Evolutionary conservation across 441 rosid genomes (phyloP).

Genomic region (Populus tomentosa): DNA sequence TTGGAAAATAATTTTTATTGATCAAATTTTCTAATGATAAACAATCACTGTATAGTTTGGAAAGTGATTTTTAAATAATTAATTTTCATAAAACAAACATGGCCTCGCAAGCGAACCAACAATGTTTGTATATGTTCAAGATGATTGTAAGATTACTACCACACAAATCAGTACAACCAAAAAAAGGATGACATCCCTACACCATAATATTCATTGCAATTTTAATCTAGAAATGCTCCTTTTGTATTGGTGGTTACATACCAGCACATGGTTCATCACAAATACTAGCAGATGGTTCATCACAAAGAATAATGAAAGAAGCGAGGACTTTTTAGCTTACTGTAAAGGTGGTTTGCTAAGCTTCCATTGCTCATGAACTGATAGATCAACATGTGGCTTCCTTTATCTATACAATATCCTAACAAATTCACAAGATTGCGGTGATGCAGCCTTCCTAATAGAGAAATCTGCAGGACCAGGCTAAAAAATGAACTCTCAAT

Average conservation of each 20-base stretch:
- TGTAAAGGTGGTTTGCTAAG: conserved; percentile 67
- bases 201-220: neutral
- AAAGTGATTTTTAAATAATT: too few relatives aligned
- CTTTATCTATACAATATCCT: conserved; percentile 88
- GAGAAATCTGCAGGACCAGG: conserved; percentile 47
- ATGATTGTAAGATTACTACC: neutral
- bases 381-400: conserved; percentile 74
- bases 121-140: too few relatives aligned
- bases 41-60: fast-evolving
- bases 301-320: conserved; percentile 8
- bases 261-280: neutral
- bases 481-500: neutral
- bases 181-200: neutral
- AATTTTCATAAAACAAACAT: too few relatives aligned
- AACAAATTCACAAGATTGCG: conserved; percentile 90
- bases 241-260: neutral
- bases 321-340: conserved; percentile 41
- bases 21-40: too few relatives aligned
- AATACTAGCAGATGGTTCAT: neutral
- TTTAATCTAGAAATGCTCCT: neutral
- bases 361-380: conserved; percentile 99
- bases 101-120: too few relatives aligned
- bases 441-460: conserved; percentile 91
- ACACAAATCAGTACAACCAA: too few relatives aligned
- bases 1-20: too few relatives aligned